Base-by-base conservation (phyloP, 2,329 filamentous ascomycete species). In the Xylaria sp. region DNA sequence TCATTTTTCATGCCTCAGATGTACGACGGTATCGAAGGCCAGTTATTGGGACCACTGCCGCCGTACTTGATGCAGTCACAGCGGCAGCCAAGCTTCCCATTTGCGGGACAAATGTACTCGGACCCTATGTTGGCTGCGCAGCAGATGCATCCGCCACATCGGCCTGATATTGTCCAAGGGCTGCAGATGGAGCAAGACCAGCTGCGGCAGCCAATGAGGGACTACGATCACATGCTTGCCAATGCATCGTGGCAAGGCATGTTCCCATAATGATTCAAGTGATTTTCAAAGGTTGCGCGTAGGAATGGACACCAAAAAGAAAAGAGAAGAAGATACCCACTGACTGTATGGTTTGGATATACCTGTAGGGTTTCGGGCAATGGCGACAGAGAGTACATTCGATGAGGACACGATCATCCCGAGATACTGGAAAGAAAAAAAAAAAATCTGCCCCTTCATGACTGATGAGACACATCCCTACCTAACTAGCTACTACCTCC, bases 11-110 rank as follows among this genome's bases (percentile, higher is more conserved):
- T 83, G 61, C 76, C 80, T 2, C 76, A 76, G 18, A 72, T 81
- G 4, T 81, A 83, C 63, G 85, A 87, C 63, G 86, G 88, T 57
- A 83, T 90, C 54, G 89, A 92, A 68, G 88, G 87, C 16, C 88
- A 91, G 64, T 78, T 92, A 10, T 84, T 90, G 59, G 86, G 85
- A 0, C 84, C 88, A 1, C 79, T 91, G 44, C 87, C 88, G 13
- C 84, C 87, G 44, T 92, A 90, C 68, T 77, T 91, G 66, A 82
- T 89, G 74, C 83, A 86, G 66, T 69, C 75, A 23, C 75, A 78
- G 50, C 69, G 70, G 3, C 76, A 78, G 53, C 70, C 74, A 42
- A 74, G 75, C 34, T 74, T 82, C 66, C 73, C 72, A 58, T 73
- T 80, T 54, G 66, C 75, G 13, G 68, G 71, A 39, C 76, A 77